Conservation (phyloP, 495 filamentous ascomycete species). For the Neurospora africana region DNA sequence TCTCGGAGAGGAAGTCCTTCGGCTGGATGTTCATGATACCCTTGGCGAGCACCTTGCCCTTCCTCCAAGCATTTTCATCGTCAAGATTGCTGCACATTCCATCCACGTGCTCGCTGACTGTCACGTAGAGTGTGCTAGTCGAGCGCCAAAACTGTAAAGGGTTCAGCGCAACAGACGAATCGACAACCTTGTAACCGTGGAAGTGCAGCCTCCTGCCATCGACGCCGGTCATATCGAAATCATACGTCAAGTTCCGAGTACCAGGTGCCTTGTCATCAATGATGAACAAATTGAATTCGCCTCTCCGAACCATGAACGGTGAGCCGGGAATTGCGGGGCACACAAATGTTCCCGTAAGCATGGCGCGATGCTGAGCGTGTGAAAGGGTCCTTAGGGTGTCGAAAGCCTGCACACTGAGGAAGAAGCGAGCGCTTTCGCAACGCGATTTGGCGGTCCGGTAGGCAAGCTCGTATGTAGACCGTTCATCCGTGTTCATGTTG, state of each 20-base stretch:
- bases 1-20: constrained; percentile 45
- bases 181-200: constrained; percentile 52
- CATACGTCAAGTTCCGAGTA: constrained; percentile 49
- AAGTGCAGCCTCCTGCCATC: constrained; percentile 44
- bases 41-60: constrained; percentile 38
- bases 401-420: constrained; percentile 48
- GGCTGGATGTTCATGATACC: constrained; percentile 50
- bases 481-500: constrained; percentile 33
- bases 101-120: constrained; percentile 28
- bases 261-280: constrained; percentile 43
- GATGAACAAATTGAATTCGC: constrained; percentile 49
- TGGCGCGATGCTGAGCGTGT: constrained; percentile 39
- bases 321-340: constrained; percentile 44
- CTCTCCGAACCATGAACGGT: constrained; percentile 51
- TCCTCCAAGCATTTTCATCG: constrained; percentile 27
- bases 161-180: constrained; percentile 46
- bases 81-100: constrained; percentile 22
- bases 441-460: constrained; percentile 40
- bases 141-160: constrained; percentile 47
- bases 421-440: constrained; percentile 48
- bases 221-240: constrained; percentile 47
- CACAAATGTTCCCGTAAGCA: constrained; percentile 53
- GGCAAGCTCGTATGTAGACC: constrained; percentile 45
- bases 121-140: constrained; percentile 54
- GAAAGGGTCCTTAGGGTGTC: constrained; percentile 32